A percentile compares a stretch with the other conserved stretches of the same genome.
These are phyloP conservation scores for Phytophthora cryptogea DNA, from an alignment of 352 stramenopile genomes.

Conservation along the genomic window DNA sequence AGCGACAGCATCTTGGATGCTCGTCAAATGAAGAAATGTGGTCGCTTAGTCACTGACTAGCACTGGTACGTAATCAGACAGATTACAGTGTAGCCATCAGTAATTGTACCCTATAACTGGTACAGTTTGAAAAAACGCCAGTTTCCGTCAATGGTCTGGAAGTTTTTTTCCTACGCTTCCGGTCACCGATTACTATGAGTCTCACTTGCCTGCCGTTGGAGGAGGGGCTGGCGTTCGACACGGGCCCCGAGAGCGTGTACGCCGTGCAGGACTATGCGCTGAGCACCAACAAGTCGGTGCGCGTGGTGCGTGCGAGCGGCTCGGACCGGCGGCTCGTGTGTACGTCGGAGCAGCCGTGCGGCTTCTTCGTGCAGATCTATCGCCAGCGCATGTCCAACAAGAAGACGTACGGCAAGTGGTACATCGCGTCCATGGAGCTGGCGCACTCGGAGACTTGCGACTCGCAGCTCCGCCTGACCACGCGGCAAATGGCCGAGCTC, in stretches of 20 bases:
- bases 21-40: not conserved
- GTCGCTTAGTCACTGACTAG: no score
- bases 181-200: constrained; percentile 20
- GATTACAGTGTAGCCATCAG: no score
- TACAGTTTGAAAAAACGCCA: not conserved
- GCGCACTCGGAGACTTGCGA: constrained; percentile 30
- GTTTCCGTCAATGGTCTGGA: not conserved
- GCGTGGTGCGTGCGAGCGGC: constrained; percentile 30
- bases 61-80: no score
- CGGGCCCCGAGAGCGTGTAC: constrained; percentile 23
- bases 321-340: constrained; percentile 34
- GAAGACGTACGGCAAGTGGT: constrained; percentile 40
- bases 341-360: constrained; percentile 23
- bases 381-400: constrained; percentile 30
- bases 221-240: constrained; percentile 32
- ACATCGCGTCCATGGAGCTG: constrained; percentile 32
- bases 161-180: constrained; percentile 13
- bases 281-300: constrained; percentile 27
- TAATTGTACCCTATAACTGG: no score
- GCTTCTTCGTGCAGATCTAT: constrained; percentile 42
- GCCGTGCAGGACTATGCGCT: constrained; percentile 43
- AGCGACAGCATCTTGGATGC: not conserved
- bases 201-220: constrained; percentile 15
- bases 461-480: constrained; percentile 20
- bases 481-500: constrained; percentile 31